Evolutionary conservation across 2,329 filamentous ascomycete species (phyloP).

Genomic region (Fusarium foetens): DNA sequence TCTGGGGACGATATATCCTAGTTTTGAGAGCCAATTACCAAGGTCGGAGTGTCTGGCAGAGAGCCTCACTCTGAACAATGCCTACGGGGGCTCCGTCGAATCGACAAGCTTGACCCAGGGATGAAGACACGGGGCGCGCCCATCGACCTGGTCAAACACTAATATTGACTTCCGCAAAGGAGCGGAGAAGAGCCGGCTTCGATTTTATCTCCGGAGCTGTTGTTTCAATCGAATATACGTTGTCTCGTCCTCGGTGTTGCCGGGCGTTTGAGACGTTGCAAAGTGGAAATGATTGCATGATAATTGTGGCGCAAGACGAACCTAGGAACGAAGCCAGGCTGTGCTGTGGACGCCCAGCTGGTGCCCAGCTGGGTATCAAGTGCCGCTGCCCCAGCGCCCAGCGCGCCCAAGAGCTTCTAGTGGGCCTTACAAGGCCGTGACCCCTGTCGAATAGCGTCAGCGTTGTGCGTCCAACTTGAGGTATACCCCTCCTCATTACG

Average conservation of each 20-base stretch:
- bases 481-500: constrained; percentile 42
- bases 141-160: neutral
- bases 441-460: constrained; percentile 41
- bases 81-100: neutral
- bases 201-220: neutral
- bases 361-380: constrained; percentile 25
- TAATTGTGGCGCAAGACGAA: constrained; percentile 21
- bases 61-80: constrained; percentile 12
- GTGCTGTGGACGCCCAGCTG: neutral
- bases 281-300: constrained; percentile 21
- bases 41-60: neutral
- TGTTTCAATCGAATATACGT: neutral
- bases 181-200: neutral
- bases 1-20: neutral
- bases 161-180: neutral
- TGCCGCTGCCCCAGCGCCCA: constrained; percentile 14
- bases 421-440: constrained; percentile 15
- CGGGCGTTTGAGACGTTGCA: constrained; percentile 6
- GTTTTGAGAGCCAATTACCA: neutral
- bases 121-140: constrained; percentile 3
- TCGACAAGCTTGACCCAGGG: constrained; percentile 7
- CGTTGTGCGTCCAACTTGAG: constrained; percentile 27
- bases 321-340: constrained; percentile 8
- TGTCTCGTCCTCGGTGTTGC: constrained; percentile 28
- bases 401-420: constrained; percentile 19